Conservation (phyloP, 208 protist species). For the Wallacemonas sp. region DNA sequence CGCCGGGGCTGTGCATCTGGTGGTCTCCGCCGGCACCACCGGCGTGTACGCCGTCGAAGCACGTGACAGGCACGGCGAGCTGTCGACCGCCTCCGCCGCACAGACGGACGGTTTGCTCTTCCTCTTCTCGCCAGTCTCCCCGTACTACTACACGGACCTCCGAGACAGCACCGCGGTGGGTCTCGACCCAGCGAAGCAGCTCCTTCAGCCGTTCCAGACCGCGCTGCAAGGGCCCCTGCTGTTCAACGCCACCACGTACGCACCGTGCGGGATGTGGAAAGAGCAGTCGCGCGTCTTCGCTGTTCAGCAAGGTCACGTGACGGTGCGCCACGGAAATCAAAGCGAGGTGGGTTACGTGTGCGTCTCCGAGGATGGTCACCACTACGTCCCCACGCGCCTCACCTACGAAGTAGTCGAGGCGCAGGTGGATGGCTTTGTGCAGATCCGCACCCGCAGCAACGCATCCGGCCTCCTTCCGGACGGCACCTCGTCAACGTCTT, state of each 20-base stretch:
- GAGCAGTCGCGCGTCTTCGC: slow-evolving; percentile 53
- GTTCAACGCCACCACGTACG: slow-evolving; percentile 11
- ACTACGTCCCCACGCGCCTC: slow-evolving; percentile 57
- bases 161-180: slow-evolving; percentile 13
- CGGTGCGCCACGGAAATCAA: slow-evolving; percentile 30
- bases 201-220: slow-evolving; percentile 8
- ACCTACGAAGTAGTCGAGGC: slow-evolving; percentile 73
- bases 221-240: not conserved
- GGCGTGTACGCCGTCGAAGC: slow-evolving; percentile 54
- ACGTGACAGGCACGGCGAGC: slow-evolving; percentile 10
- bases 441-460: slow-evolving; percentile 7
- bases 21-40: slow-evolving; percentile 55
- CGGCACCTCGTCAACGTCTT: slow-evolving; percentile 3
- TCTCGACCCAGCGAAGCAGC: not conserved
- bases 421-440: slow-evolving; percentile 50
- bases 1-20: slow-evolving; percentile 47
- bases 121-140: slow-evolving; percentile 57
- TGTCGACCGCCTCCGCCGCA: slow-evolving; percentile 6
- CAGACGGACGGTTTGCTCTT: slow-evolving; percentile 41
- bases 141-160: slow-evolving; percentile 18
- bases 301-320: slow-evolving; percentile 29
- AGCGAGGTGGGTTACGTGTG: slow-evolving; percentile 61
- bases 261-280: slow-evolving; percentile 62
- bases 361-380: slow-evolving; percentile 54
- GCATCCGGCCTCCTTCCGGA: not conserved